These are phyloP conservation scores for Prillingera fragicola DNA, from an alignment of 1,284 basidiomycete species.

Conservation along the genomic window DNA sequence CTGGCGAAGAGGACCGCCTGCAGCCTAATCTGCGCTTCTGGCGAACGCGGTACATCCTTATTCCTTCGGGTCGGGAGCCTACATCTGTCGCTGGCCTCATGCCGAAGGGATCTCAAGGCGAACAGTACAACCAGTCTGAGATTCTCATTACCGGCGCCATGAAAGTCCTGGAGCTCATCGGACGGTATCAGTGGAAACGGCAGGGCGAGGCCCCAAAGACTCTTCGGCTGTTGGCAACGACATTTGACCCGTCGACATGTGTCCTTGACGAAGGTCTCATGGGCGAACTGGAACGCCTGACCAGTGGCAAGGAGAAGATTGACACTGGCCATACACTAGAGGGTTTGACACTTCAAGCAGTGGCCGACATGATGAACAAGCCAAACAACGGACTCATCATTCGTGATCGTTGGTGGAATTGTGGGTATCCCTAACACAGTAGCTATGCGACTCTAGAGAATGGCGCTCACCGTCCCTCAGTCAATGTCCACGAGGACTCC, in stretches of 20 bases:
- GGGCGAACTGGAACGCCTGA: constrained; percentile 68
- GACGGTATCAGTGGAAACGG: constrained; percentile 68
- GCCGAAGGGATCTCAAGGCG: constrained; percentile 61
- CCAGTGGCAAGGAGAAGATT: constrained; percentile 33
- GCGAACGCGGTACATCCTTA: constrained; percentile 90
- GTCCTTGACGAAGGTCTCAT: constrained; percentile 70
- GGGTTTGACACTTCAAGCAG: constrained; percentile 36
- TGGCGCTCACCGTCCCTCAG: background rate
- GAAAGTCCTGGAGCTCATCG: constrained; percentile 82
- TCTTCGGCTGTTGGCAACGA: constrained; percentile 69
- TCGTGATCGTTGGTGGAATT: constrained; percentile 43
- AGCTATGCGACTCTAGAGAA: too few species aligned
- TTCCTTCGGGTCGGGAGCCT: constrained; percentile 71
- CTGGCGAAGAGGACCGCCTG: constrained; percentile 75
- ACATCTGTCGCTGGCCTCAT: constrained; percentile 40
- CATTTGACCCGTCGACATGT: constrained; percentile 69
- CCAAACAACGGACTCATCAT: constrained; percentile 43
- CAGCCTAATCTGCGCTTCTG: constrained; percentile 81
- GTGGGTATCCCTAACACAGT: constrained; percentile 17
- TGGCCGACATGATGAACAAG: constrained; percentile 43
- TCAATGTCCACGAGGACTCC: constrained; percentile 53
- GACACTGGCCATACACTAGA: constrained; percentile 30
- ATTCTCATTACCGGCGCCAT: constrained; percentile 82
- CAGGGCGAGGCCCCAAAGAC: constrained; percentile 56
- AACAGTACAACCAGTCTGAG: constrained; percentile 77